phyloP scores from a whole-genome alignment of 169 alveolate species.

The Cryptosporidium baileyi region DNA sequence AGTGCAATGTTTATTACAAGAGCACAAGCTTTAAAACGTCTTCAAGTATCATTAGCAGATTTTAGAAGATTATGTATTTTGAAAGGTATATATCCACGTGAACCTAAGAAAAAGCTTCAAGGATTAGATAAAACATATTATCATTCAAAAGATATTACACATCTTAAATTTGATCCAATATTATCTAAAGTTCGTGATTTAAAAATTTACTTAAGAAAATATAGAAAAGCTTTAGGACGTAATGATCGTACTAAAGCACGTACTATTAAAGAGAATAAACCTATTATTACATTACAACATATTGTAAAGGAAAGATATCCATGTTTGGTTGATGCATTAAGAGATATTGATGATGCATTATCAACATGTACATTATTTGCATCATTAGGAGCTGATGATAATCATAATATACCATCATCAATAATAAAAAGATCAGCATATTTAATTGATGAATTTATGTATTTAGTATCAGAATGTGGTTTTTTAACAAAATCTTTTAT shows the following conservation, averaged over 20 bases:
- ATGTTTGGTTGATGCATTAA: slow-evolving; percentile 93
- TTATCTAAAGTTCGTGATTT: slow-evolving; percentile 86
- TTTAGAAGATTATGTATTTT: slow-evolving; percentile 97
- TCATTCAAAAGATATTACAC: slow-evolving; percentile 92
- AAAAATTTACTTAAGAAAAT: slow-evolving; percentile 89
- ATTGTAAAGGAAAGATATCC: slow-evolving; percentile 97
- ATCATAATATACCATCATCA: slow-evolving; percentile 80
- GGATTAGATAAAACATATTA: slow-evolving; percentile 89
- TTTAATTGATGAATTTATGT: slow-evolving; percentile 86
- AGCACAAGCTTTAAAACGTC: slow-evolving; percentile 88
- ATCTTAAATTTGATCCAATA: slow-evolving; percentile 86
- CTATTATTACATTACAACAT: slow-evolving; percentile 91
- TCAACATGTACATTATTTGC: slow-evolving; percentile 93
- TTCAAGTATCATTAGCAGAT: slow-evolving; percentile 89
- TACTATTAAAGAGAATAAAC: slow-evolving; percentile 83
- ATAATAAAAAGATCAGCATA: slow-evolving; percentile 76
- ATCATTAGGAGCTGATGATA: slow-evolving; percentile 77
- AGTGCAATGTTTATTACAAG: slow-evolving; percentile 90
- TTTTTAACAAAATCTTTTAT: slow-evolving; percentile 83
- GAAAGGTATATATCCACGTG: slow-evolving; percentile 99
- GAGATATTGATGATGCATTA: slow-evolving; percentile 97
- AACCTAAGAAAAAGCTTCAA: slow-evolving; percentile 92
- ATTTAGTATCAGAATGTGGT: slow-evolving; percentile 76
- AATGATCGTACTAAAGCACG: slow-evolving; percentile 87
- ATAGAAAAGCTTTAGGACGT: slow-evolving; percentile 86